Conservation (phyloP, 495 filamentous ascomycete genomes). For the Aspergillus panamensis region DNA sequence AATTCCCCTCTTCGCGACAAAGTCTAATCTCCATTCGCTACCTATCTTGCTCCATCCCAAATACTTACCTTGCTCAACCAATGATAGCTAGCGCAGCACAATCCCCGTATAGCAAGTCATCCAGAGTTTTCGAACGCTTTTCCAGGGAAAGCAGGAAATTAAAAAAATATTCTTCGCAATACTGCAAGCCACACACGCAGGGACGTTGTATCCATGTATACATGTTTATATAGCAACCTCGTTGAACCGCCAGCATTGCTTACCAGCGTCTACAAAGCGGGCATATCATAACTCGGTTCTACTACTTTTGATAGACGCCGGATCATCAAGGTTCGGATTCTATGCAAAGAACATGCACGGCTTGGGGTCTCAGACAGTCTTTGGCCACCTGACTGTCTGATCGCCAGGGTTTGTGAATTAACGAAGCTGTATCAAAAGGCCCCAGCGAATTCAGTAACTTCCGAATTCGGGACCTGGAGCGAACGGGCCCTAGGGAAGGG, state of each 20-base stretch:
- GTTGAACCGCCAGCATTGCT: background rate
- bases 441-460: background rate
- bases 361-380: background rate
- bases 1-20: background rate
- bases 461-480: slow-evolving; percentile 9
- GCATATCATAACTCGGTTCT: slow-evolving; percentile 1
- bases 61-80: background rate
- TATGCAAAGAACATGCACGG: slow-evolving; percentile 13
- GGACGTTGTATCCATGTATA: background rate
- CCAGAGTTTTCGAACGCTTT: background rate
- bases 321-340: slow-evolving; percentile 14
- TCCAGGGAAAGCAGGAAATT: background rate
- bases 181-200: background rate
- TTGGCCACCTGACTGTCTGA: slow-evolving; percentile 10
- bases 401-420: slow-evolving; percentile 1
- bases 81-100: background rate
- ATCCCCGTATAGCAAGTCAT: background rate
- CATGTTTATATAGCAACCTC: background rate
- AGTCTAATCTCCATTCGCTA: background rate
- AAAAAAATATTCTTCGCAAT: background rate
- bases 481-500: background rate
- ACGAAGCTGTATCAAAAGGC: background rate
- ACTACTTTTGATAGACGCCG: background rate
- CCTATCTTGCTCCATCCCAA: background rate
- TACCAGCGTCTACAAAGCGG: background rate